Evolutionary conservation across 352 stramenopile species (phyloP).

Genomic region (Globisporangium iwayamae): DNA sequence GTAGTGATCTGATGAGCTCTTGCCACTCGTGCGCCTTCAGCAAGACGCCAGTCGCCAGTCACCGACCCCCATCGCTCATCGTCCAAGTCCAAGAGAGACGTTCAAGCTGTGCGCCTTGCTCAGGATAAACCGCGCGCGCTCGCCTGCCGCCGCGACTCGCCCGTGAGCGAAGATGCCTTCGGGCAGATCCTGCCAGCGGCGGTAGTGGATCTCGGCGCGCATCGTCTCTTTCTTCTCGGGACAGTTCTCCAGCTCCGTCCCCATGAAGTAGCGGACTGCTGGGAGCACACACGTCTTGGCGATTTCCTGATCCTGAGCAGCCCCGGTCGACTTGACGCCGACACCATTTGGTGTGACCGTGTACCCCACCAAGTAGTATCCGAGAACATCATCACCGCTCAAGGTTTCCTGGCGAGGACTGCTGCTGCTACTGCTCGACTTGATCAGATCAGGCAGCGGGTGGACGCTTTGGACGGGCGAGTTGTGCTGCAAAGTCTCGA

Average conservation of each 20-base stretch:
- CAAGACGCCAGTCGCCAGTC: background rate
- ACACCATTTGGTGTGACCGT: conserved; percentile 26
- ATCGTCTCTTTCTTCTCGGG: conserved; percentile 58
- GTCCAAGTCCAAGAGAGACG: conserved; percentile 43
- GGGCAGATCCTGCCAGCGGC: conserved; percentile 71
- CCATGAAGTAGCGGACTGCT: conserved; percentile 74
- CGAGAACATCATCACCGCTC: conserved; percentile 16
- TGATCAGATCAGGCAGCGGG: conserved; percentile 65
- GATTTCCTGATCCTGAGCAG: conserved; percentile 24
- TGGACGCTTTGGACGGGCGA: conserved; percentile 58
- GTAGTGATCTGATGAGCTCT: background rate
- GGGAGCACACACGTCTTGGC: conserved; percentile 45
- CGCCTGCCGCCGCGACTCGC: conserved; percentile 49
- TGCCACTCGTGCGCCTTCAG: background rate
- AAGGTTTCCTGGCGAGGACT: background rate
- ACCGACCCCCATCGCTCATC: conserved; percentile 18
- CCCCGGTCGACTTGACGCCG: conserved; percentile 2
- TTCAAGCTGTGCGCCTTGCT: conserved; percentile 67
- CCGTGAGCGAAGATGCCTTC: conserved; percentile 57
- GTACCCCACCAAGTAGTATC: conserved; percentile 77
- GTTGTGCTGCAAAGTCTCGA: conserved; percentile 78
- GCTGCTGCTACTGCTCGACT: conserved; percentile 3
- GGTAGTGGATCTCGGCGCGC: conserved; percentile 54
- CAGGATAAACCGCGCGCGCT: conserved; percentile 79
- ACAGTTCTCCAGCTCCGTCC: conserved; percentile 61